These are phyloP conservation scores for Tricholoma sp. DNA, from an alignment of 768 basidiomycete species.

Conservation along the genomic window DNA sequence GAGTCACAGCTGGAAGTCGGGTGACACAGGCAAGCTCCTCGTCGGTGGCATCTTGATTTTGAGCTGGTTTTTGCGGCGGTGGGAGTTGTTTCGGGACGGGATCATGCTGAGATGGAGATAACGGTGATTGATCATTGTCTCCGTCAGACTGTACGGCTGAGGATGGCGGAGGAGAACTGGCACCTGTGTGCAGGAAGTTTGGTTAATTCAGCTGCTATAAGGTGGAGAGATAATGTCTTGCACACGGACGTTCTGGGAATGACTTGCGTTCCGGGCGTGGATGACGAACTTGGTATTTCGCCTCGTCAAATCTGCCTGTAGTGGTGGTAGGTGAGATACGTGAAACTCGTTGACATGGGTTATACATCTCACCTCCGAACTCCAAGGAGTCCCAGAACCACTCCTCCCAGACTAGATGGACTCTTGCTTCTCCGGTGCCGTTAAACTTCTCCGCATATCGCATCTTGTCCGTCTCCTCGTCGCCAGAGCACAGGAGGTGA, in stretches of 20 bases:
- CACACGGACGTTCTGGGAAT: constrained; percentile 18
- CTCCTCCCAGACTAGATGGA: constrained; percentile 86
- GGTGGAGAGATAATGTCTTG: neutral
- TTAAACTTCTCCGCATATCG: constrained; percentile 74
- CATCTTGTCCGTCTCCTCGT: constrained; percentile 71
- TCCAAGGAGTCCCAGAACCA: constrained; percentile 95
- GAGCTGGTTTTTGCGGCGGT: constrained; percentile 12
- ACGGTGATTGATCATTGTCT: constrained; percentile 9
- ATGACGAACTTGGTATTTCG: constrained; percentile 48
- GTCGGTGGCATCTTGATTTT: constrained; percentile 35
- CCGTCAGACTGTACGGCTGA: constrained; percentile 17
- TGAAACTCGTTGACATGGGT: neutral
- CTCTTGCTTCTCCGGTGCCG: constrained; percentile 60
- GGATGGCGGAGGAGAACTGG: constrained; percentile 19
- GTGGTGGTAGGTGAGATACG: neutral
- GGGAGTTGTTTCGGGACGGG: constrained; percentile 10
- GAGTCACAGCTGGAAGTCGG: constrained; percentile 56
- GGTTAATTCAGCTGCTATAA: neutral
- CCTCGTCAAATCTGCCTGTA: constrained; percentile 61
- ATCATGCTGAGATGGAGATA: neutral
- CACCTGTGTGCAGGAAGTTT: constrained; percentile 8
- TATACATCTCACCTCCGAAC: constrained; percentile 52
- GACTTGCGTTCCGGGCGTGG: constrained; percentile 57
- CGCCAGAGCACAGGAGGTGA: constrained; percentile 74
- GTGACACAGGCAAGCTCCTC: constrained; percentile 54